A percentile compares a stretch with the other conserved stretches of the same genome.
Conservation (phyloP, 2,329 filamentous ascomycete species). For the Claviceps lovelessii region DNA sequence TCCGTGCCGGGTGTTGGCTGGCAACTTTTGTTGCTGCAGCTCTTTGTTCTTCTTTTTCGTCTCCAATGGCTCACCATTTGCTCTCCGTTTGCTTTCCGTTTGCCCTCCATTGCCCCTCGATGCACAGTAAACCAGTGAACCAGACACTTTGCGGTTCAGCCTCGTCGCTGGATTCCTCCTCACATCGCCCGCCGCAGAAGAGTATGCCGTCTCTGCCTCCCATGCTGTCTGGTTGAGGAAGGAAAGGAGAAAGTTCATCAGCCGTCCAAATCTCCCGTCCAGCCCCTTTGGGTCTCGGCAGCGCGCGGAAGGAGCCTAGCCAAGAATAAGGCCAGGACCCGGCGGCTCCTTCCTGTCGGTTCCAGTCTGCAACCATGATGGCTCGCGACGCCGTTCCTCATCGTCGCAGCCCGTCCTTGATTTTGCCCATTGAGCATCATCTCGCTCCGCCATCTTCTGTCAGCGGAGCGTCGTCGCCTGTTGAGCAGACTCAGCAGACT, state of each 20-base stretch:
- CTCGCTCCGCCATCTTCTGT: not conserved
- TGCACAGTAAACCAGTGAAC: not conserved
- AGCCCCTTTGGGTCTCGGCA: not conserved
- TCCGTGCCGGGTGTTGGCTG: not conserved
- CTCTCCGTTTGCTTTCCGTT: too few relatives aligned
- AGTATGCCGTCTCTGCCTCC: not conserved
- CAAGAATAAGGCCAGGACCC: not conserved
- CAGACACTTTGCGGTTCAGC: not conserved
- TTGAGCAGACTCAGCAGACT: not conserved
- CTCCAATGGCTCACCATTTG: not conserved
- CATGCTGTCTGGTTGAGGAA: not conserved
- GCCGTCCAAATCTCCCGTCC: too few relatives aligned
- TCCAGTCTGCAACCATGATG: not conserved
- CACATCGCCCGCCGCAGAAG: not conserved
- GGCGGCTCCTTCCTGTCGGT: not conserved
- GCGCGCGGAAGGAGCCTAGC: not conserved
- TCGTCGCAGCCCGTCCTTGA: not conserved
- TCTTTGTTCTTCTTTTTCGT: not conserved
- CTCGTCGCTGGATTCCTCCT: not conserved
- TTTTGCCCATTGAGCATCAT: not conserved
- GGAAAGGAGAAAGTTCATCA: not conserved
- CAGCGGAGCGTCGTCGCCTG: not conserved
- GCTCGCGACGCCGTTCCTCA: conserved; percentile 1
- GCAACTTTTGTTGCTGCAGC: not conserved
- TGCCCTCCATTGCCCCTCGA: not conserved